Evolutionary conservation across 75 land plant genomes (phyloP).

Genomic region (Picea glauca): DNA sequence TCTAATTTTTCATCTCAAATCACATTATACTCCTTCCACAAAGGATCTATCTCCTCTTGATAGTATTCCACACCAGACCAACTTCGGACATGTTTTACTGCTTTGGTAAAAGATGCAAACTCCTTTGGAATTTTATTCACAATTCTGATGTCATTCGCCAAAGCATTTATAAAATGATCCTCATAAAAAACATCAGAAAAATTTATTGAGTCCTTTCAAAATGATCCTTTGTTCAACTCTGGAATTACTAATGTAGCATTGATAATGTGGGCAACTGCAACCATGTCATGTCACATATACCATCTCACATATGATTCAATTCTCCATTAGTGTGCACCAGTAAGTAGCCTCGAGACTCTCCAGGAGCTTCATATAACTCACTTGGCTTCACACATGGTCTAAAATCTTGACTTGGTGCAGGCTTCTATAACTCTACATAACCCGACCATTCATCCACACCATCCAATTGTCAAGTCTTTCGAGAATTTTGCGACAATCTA

Average conservation of each 20-base stretch:
- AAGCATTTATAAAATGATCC: slow-evolving; percentile 8
- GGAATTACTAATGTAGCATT: slow-evolving; percentile 58
- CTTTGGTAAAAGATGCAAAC: neutral
- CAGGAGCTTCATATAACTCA: slow-evolving; percentile 22
- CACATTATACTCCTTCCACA: slow-evolving; percentile 72
- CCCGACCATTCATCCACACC: neutral
- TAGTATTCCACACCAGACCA: too few species aligned
- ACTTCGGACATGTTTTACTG: too few species aligned
- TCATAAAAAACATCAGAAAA: slow-evolving; percentile 59
- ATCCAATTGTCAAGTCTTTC: too few species aligned
- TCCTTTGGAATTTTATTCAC: slow-evolving; percentile 77
- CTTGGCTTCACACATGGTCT: slow-evolving; percentile 50
- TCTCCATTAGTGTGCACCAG: slow-evolving; percentile 33
- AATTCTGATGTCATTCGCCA: slow-evolving; percentile 66
- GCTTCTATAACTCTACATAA: slow-evolving; percentile 51
- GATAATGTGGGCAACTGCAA: slow-evolving; percentile 90
- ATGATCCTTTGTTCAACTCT: too few species aligned
- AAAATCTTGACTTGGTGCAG: slow-evolving; percentile 46
- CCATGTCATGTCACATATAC: slow-evolving; percentile 83
- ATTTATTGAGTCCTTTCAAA: slow-evolving; percentile 68
- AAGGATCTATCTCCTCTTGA: too few species aligned
- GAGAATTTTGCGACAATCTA: neutral
- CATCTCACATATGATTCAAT: slow-evolving; percentile 54
- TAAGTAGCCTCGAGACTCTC: too few species aligned
- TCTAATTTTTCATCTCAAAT: slow-evolving; percentile 90